Evolutionary conservation across 192 early-diverging fungal species (phyloP).

Genomic region (Backusella psychrophila): DNA sequence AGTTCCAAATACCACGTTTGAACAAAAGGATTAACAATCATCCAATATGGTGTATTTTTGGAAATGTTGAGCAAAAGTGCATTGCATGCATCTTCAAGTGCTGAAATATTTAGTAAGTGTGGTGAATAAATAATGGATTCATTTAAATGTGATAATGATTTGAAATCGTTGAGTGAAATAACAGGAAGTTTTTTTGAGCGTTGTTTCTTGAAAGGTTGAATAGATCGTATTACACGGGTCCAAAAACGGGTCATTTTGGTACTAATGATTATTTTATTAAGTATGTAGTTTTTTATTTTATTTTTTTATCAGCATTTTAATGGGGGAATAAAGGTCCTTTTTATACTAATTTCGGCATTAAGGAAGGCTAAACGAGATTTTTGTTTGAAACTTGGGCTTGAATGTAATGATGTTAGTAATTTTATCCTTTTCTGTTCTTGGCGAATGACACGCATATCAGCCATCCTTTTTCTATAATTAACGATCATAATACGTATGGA

Average conservation of each 20-base stretch:
- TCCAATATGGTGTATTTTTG: conserved; percentile 7
- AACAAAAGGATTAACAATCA: conserved; percentile 5
- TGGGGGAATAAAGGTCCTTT: neutral
- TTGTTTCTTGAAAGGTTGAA: neutral
- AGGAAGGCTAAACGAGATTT: neutral
- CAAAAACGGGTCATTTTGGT: neutral
- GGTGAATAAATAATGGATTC: conserved; percentile 4
- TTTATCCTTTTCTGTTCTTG: neutral
- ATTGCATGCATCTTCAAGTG: conserved; percentile 3
- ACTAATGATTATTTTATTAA: neutral
- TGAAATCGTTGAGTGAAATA: neutral
- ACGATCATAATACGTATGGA: neutral
- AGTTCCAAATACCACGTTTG: conserved; percentile 1
- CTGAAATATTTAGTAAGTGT: neutral
- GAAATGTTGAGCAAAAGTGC: neutral
- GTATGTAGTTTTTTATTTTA: neutral
- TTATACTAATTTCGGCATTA: conserved; percentile 1
- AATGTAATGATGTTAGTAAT: neutral
- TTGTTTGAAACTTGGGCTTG: neutral
- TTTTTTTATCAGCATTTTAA: neutral
- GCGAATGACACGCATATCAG: neutral
- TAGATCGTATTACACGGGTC: neutral
- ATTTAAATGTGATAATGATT: conserved; percentile 1
- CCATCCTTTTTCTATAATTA: neutral
- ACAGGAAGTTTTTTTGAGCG: neutral